Percentiles rank a stretch among this genome's conserved stretches.
phyloP scores from a whole-genome alignment of 2,329 filamentous ascomycete genomes.

The Fusarium incarnatum region DNA sequence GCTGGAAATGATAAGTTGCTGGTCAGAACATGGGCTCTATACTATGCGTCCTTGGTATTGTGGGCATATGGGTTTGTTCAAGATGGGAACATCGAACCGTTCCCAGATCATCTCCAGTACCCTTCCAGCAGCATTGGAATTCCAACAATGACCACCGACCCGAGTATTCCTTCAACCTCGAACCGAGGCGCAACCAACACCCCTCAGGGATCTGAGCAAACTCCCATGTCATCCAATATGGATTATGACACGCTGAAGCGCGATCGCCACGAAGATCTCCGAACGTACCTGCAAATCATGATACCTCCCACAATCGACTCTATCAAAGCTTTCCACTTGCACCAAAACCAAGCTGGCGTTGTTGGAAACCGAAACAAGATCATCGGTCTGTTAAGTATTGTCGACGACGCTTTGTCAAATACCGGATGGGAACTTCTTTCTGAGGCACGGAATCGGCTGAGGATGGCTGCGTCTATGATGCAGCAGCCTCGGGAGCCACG shows the following conservation, averaged over 20 bases:
- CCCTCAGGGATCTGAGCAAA: slow-evolving; percentile 36
- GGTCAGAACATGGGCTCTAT: slow-evolving; percentile 44
- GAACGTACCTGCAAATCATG: slow-evolving; percentile 47
- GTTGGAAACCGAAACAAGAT: slow-evolving; percentile 46
- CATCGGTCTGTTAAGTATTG: slow-evolving; percentile 43
- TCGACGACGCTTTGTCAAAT: slow-evolving; percentile 43
- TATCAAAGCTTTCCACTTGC: slow-evolving; percentile 46
- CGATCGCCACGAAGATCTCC: slow-evolving; percentile 44
- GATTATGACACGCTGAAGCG: slow-evolving; percentile 41
- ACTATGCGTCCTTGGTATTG: slow-evolving; percentile 45
- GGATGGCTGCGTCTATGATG: slow-evolving; percentile 46
- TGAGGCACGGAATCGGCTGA: slow-evolving; percentile 43
- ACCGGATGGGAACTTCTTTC: slow-evolving; percentile 45
- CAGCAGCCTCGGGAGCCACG: slow-evolving; percentile 41
- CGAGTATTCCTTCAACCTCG: slow-evolving; percentile 38
- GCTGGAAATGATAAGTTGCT: slow-evolving; percentile 43
- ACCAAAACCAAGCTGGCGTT: slow-evolving; percentile 46
- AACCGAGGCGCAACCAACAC: slow-evolving; percentile 28
- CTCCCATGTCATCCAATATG: slow-evolving; percentile 27
- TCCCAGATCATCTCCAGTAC: slow-evolving; percentile 45
- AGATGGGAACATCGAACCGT: slow-evolving; percentile 45
- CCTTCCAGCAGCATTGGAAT: slow-evolving; percentile 27
- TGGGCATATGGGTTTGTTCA: slow-evolving; percentile 47
- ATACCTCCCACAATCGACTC: slow-evolving; percentile 46
- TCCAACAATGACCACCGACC: slow-evolving; percentile 26